A percentile compares a stretch with the other conserved stretches of the same genome.
Conservation (phyloP, 108 stramenopile species). For the Thalassiosira profunda region DNA sequence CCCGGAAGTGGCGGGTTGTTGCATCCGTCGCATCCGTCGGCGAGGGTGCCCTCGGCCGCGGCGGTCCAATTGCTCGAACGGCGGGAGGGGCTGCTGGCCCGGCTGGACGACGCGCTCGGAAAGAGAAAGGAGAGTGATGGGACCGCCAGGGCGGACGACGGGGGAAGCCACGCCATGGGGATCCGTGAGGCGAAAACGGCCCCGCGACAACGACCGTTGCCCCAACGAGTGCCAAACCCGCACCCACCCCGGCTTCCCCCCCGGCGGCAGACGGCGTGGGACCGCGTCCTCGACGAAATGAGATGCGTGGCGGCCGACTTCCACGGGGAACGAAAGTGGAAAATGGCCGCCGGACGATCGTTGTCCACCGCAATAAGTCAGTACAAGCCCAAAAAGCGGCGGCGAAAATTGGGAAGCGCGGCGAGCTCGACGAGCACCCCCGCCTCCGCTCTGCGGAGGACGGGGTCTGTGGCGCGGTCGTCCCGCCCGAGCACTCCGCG, state of each 20-base stretch:
- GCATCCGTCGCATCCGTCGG: not conserved
- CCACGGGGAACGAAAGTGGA: constrained; percentile 91
- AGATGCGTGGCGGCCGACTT: constrained; percentile 90
- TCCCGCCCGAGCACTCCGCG: too few relatives aligned
- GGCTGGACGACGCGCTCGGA: not conserved
- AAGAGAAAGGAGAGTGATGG: too few relatives aligned
- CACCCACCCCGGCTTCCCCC: constrained; percentile 51
- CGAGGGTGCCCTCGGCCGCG: not conserved
- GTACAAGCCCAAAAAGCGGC: constrained; percentile 13
- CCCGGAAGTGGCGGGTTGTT: too few relatives aligned
- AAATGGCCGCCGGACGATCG: constrained; percentile 55
- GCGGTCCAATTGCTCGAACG: constrained; percentile 6
- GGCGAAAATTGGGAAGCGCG: not conserved
- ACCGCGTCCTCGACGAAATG: constrained; percentile 89
- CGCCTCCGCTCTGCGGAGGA: too few relatives aligned
- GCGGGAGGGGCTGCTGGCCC: not conserved
- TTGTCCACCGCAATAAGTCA: constrained; percentile 31
- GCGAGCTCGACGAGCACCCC: too few relatives aligned
- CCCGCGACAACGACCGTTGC: not conserved
- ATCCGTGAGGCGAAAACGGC: too few relatives aligned
- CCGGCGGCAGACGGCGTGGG: constrained; percentile 87
- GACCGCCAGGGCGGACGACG: too few relatives aligned
- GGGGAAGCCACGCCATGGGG: too few relatives aligned
- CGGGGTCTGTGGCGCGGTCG: too few relatives aligned
- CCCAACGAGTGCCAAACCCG: not conserved